Evolutionary conservation across 1,139 yeast species (phyloP), one percentile per base, ranked within the genome.

Genomic region (Protomyces macrosporus): DNA sequence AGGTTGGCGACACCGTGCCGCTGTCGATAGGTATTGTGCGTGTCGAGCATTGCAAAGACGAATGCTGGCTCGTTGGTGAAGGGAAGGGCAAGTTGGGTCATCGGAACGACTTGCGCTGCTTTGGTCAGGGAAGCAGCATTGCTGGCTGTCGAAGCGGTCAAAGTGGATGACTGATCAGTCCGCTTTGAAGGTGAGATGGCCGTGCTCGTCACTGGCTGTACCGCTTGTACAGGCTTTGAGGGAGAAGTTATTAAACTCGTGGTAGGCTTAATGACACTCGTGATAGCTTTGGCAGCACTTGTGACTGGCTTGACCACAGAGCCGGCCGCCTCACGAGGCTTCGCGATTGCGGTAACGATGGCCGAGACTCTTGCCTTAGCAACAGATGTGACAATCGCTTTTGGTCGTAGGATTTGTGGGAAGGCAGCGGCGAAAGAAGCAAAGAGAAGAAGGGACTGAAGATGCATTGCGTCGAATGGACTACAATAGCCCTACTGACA

Each of bases 21-120:
- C 23, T 86, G 81, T 77, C 93, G 81, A 74, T 82, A 81, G 45
- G 71, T 66, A 76, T 87, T 87, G 77, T 85, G 89, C 55, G 79
- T 82, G 55, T 75, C 76, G 69, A 85, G 78, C 55, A 72, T 65
- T 9, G 73, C 68, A 65, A 77, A 60, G 40, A 69, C 73, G 33
- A 71, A 72, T 33, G 55, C 53, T 48, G 71, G 71, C 67, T 60
- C 67, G 67, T 23, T 70, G 45, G 58, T 45, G 42, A 58, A 35
- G 6, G 62, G 62, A 34, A 58, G 53, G 9, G 39, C 30, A 12
- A 52, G 51, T 40, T 33, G 40, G 14, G 32, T 32, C 42, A 37
- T 16, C 23, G 50, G 45, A 2, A 23, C 23, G 23, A 2, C 23
- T 23, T 23, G 23, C 23, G 23, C 23, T 2, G 23, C 23, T 23